phyloP scores from a whole-genome alignment of 1,284 basidiomycete species.

The Schizophyllum commune region DNA sequence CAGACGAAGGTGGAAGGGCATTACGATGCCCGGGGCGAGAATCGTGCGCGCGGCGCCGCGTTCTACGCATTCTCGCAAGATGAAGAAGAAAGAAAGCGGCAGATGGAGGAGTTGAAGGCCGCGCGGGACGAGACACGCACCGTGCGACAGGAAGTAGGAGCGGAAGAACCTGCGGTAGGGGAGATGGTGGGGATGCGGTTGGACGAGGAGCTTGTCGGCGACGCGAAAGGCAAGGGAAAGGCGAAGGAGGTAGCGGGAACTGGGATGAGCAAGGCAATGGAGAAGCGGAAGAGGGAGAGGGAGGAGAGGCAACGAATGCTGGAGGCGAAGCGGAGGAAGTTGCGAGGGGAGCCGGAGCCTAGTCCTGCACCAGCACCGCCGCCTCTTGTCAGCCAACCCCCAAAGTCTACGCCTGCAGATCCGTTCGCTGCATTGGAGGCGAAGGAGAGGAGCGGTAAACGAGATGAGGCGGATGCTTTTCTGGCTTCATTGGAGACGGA shows the following conservation, averaged over 20 bases:
- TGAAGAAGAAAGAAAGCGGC: slow-evolving; percentile 61
- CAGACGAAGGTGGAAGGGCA: slow-evolving; percentile 66
- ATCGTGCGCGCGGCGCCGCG: slow-evolving; percentile 82
- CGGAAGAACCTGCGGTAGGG: slow-evolving; percentile 50
- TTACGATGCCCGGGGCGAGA: slow-evolving; percentile 78
- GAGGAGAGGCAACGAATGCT: slow-evolving; percentile 71
- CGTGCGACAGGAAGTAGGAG: slow-evolving; percentile 51
- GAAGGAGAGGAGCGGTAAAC: slow-evolving; percentile 19
- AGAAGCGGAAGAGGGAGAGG: slow-evolving; percentile 72
- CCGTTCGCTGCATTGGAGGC: slow-evolving; percentile 47
- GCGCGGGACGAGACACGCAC: slow-evolving; percentile 67
- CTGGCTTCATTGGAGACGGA: slow-evolving; percentile 51
- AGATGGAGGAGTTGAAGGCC: slow-evolving; percentile 73
- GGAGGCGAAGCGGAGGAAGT: slow-evolving; percentile 76
- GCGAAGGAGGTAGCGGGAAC: slow-evolving; percentile 6
- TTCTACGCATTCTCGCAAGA: slow-evolving; percentile 86
- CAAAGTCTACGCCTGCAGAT: slow-evolving; percentile 21
- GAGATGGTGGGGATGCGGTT: slow-evolving; percentile 60
- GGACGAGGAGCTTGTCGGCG: slow-evolving; percentile 18
- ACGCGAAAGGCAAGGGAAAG: not conserved
- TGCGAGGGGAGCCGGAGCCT: slow-evolving; percentile 16
- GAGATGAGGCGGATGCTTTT: slow-evolving; percentile 50
- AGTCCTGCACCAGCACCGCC: not conserved
- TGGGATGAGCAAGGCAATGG: slow-evolving; percentile 52
- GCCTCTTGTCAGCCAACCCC: not conserved